Evolutionary conservation across 2,329 filamentous ascomycete genomes (phyloP).

Genomic region (Onygenales sp.): DNA sequence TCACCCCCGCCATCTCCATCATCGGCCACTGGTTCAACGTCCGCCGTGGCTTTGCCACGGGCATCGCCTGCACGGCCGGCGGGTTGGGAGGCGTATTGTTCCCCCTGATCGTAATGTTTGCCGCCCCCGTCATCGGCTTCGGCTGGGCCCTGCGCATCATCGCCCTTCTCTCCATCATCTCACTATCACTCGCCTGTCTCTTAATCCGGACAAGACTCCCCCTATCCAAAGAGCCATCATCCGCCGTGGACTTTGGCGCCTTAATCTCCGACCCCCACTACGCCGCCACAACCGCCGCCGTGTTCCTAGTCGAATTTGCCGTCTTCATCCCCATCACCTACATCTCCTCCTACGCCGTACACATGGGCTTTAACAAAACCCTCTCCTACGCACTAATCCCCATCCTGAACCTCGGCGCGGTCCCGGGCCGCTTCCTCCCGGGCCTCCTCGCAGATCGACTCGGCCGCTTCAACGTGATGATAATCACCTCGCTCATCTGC

Average conservation of each 20-base stretch:
- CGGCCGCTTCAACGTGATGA: constrained; percentile 46
- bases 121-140: constrained; percentile 20
- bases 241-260: constrained; percentile 39
- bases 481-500: constrained; percentile 39
- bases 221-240: constrained; percentile 28
- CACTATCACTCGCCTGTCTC: constrained; percentile 2
- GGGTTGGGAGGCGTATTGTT: constrained; percentile 27
- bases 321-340: constrained; percentile 51
- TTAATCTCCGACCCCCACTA: constrained; percentile 37
- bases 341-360: constrained; percentile 36
- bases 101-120: constrained; percentile 23
- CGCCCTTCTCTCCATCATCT: constrained; percentile 10
- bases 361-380: constrained; percentile 37
- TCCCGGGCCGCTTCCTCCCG: constrained; percentile 48
- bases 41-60: constrained; percentile 23
- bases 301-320: constrained; percentile 49
- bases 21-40: constrained; percentile 27
- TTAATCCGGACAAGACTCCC: constrained; percentile 12
- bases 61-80: constrained; percentile 25
- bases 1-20: constrained; percentile 21
- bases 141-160: constrained; percentile 14
- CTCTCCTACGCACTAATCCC: constrained; percentile 45
- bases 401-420: constrained; percentile 38
- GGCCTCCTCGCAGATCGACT: constrained; percentile 45
- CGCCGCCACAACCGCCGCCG: constrained; percentile 32